Evolutionary conservation across 2,329 filamentous ascomycete species (phyloP).

Genomic region (Pseudogymnoascus sp.): DNA sequence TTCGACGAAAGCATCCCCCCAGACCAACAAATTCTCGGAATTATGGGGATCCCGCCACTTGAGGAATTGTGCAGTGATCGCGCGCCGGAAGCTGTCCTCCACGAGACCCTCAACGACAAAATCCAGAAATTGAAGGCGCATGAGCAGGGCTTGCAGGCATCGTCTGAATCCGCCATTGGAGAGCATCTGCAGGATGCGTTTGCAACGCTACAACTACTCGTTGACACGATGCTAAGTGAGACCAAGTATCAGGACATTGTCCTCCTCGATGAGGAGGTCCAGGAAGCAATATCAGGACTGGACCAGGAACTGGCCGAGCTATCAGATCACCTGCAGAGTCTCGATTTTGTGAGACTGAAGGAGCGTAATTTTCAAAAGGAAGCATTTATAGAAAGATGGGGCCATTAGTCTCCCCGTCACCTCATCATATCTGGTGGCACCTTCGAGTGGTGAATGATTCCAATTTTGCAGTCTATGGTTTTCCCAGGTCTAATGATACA

Average conservation of each 20-base stretch:
- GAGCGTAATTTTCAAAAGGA: conserved; percentile 42
- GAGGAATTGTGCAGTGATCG: conserved; percentile 26
- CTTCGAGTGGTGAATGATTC: background rate
- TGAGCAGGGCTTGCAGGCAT: conserved; percentile 39
- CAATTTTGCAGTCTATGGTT: background rate
- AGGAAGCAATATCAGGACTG: conserved; percentile 38
- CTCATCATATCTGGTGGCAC: background rate
- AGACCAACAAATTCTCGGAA: conserved; percentile 38
- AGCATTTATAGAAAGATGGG: conserved; percentile 42
- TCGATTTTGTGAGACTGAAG: conserved; percentile 31
- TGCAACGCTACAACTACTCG: conserved; percentile 41
- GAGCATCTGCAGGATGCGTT: conserved; percentile 41
- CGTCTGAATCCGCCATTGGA: conserved; percentile 40
- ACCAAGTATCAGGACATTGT: conserved; percentile 41
- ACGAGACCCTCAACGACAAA: conserved; percentile 32
- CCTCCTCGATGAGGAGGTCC: conserved; percentile 47
- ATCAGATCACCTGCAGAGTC: conserved; percentile 30
- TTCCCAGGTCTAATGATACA: conserved; percentile 1
- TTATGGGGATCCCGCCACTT: conserved; percentile 39
- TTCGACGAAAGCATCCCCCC: conserved; percentile 34
- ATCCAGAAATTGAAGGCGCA: conserved; percentile 38
- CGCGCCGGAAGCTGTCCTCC: conserved; percentile 23
- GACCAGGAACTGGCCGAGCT: conserved; percentile 33
- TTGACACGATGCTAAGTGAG: conserved; percentile 47
- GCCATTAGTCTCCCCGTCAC: background rate